phyloP scores from a whole-genome alignment of 208 protist genomes.

The Leishmania mexicana region DNA sequence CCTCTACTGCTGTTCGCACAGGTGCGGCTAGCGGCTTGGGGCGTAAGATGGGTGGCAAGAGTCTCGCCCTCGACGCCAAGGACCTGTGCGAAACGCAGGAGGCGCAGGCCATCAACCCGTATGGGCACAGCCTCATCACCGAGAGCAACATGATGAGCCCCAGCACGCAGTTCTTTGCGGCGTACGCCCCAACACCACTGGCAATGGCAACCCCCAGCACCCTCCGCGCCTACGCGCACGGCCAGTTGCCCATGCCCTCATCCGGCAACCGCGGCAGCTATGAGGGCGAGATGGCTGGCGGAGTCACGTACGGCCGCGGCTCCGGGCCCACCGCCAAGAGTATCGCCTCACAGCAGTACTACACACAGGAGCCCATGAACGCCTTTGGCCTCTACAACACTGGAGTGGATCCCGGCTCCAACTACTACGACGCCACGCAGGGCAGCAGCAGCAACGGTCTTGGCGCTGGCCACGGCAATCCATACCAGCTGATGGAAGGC shows the following conservation, averaged over 20 bases:
- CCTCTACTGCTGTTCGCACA: slow-evolving; percentile 3
- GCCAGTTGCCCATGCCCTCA: slow-evolving; percentile 51
- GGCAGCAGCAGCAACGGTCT: slow-evolving; percentile 20
- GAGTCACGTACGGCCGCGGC: slow-evolving; percentile 18
- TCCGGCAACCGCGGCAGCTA: slow-evolving; percentile 21
- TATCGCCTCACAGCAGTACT: slow-evolving; percentile 84
- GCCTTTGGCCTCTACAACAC: slow-evolving; percentile 54
- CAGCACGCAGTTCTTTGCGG: slow-evolving; percentile 87
- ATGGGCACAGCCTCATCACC: slow-evolving; percentile 61
- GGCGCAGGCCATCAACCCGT: slow-evolving; percentile 77
- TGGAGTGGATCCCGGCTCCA: slow-evolving; percentile 15
- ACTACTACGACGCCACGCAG: slow-evolving; percentile 33
- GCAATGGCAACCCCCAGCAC: slow-evolving; percentile 81
- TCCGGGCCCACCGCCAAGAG: slow-evolving; percentile 33
- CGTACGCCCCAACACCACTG: slow-evolving; percentile 81
- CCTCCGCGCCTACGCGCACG: slow-evolving; percentile 76
- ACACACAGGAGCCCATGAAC: slow-evolving; percentile 86
- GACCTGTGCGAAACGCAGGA: slow-evolving; percentile 75
- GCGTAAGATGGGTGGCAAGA: slow-evolving; percentile 33
- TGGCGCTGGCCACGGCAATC: slow-evolving; percentile 13
- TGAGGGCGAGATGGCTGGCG: slow-evolving; percentile 17
- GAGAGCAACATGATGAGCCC: slow-evolving; percentile 72
- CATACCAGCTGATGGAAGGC: slow-evolving; percentile 31
- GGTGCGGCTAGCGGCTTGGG: slow-evolving; percentile 3
- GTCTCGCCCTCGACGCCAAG: slow-evolving; percentile 71